phyloP scores from a whole-genome alignment of 2,329 filamentous ascomycete species.

The Drechslerella dactyloides region DNA sequence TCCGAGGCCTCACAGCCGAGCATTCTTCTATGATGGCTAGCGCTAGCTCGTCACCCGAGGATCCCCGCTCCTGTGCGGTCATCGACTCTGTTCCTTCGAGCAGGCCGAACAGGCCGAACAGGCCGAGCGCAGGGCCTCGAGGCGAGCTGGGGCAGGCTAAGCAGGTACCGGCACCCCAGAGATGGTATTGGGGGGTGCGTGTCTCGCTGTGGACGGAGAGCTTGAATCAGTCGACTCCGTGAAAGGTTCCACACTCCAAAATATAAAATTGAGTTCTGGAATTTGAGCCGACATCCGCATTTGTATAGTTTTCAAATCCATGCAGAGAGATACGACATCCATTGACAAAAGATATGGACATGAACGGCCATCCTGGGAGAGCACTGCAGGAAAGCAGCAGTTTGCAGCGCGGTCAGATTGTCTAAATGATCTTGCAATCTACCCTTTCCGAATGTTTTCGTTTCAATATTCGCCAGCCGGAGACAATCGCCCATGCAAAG shows the following conservation, averaged over 20 bases:
- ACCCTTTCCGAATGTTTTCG: background rate
- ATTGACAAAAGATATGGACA: background rate
- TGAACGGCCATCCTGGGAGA: too few species aligned
- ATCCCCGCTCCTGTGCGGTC: slow-evolving; percentile 23
- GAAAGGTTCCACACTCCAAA: slow-evolving; percentile 33
- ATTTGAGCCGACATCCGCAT: slow-evolving; percentile 17
- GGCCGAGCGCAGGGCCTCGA: too few species aligned
- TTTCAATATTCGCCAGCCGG: background rate
- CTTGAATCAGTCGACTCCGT: slow-evolving; percentile 1
- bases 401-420: background rate
- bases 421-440: background rate
- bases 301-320: slow-evolving; percentile 8
- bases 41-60: slow-evolving; percentile 11
- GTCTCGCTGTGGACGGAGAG: background rate
- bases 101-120: too few species aligned
- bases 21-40: background rate
- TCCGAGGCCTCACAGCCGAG: too few species aligned
- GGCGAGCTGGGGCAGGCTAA: too few species aligned
- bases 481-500: background rate
- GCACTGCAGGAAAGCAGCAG: background rate
- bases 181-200: background rate
- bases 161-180: slow-evolving; percentile 4
- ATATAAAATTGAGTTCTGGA: slow-evolving; percentile 43
- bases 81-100: too few species aligned
- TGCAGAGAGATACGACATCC: background rate